Evolutionary conservation across 371 early-diverging fungal species (phyloP), one percentile per base, ranked within the genome.

Genomic region (Syncephalastrum contaminatum): DNA sequence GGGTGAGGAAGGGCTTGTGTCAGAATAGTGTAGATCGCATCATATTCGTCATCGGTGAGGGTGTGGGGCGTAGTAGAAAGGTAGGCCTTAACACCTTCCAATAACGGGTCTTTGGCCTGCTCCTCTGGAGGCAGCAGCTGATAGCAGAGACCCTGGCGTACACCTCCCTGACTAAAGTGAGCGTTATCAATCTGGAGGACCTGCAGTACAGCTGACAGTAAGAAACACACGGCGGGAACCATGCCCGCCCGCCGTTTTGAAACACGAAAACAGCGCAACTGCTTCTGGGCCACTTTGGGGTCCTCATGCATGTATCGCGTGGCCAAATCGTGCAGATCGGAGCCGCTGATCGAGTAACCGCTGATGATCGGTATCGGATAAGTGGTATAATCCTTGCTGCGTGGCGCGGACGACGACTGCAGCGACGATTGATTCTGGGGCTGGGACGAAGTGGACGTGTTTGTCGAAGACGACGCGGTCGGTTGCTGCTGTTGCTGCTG

Each of bases 301-400:
- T 62, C 58, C 24, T 49, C 52, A 43, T 74, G 30, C 19, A 60
- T 66, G 42, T 70, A 69, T 12, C 63, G 48, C 36, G 67, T 58
- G 1, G 77, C 78, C 46, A 81, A 53, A 0, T 62, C 48, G 12
- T 68, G 65, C 5, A 80, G 62, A 8, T 72, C 72, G n/a, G 59
- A 57, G 13, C 70, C 70, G 4, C 68, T 58, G 27, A 84, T 74
- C 18, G 69, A 61, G 47, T 77, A 83, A 10, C 86, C 86, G 53
- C 83, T 84, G 53, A 84, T 86, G 45, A 86, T 77, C 0, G 84
- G 83, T 21, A 84, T 77, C 8, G 84, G 83, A 51, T 84, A 86
- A 16, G 71, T 61, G 19, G 59, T 40, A 66, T 40, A 46, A 15
- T 58, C 24, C 46, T 20, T 50, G 20, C 5, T 50, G 12, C 4